phyloP scores from a whole-genome alignment of 139 green algal genomes.

The Zygnema cylindricum region DNA sequence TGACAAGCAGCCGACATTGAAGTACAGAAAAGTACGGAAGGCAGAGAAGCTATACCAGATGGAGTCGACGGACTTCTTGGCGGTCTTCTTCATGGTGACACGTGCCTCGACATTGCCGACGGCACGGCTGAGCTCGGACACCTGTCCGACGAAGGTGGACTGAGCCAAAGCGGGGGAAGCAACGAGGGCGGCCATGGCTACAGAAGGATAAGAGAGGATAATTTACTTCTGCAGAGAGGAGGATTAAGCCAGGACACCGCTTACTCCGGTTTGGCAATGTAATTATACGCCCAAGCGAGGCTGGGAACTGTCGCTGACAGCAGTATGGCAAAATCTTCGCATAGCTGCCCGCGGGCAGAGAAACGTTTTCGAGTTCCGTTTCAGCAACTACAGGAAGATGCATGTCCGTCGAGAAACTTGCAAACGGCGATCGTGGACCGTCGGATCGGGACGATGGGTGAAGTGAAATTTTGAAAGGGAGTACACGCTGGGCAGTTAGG shows the following conservation, averaged over 20 bases:
- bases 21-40: slow-evolving; percentile 13
- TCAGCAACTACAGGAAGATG: too few species aligned
- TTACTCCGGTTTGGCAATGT: not conserved
- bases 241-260: not conserved
- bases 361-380: too few species aligned
- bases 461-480: too few species aligned
- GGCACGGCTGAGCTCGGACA: slow-evolving; percentile 31
- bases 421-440: too few species aligned
- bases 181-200: slow-evolving; percentile 42
- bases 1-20: too few species aligned
- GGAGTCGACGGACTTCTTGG: slow-evolving; percentile 43
- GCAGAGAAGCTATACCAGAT: slow-evolving; percentile 2
- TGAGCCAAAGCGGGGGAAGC: slow-evolving; percentile 28
- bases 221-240: not conserved
- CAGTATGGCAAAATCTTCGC: not conserved
- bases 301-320: not conserved
- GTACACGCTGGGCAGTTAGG: too few species aligned
- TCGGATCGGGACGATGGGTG: too few species aligned
- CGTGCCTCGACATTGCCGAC: slow-evolving; percentile 50
- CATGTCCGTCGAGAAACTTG: too few species aligned
- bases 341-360: not conserved
- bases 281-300: too few species aligned
- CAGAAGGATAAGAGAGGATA: not conserved
- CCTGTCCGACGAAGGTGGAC: slow-evolving; percentile 58
- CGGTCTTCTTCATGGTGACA: slow-evolving; percentile 53